These are phyloP conservation scores for Lolium multiflorum DNA, from an alignment of 176 grass and related monocot genomes.

Conservation along the genomic window DNA sequence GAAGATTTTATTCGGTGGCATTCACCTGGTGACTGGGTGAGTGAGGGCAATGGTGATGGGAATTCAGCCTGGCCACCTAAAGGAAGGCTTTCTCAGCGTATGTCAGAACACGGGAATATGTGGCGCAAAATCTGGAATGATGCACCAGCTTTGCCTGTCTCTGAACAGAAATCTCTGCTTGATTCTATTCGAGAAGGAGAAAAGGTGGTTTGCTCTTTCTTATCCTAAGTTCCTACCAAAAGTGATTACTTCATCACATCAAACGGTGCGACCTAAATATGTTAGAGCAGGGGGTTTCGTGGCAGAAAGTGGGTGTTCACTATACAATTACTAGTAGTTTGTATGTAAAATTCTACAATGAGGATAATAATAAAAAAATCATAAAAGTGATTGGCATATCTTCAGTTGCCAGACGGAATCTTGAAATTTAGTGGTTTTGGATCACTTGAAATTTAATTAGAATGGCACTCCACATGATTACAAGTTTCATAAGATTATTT, in stretches of 20 bases:
- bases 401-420: slow-evolving; percentile 8
- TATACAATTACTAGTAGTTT: neutral
- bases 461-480: neutral
- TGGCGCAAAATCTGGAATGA: slow-evolving; percentile 98
- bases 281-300: neutral
- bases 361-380: neutral
- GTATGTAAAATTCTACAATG: neutral
- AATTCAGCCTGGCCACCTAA: slow-evolving; percentile 76
- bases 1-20: slow-evolving; percentile 99
- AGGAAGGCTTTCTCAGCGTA: slow-evolving; percentile 87
- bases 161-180: slow-evolving; percentile 82
- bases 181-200: slow-evolving; percentile 94
- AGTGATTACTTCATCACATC: neutral
- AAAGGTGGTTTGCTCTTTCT: slow-evolving; percentile 64
- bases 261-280: no score
- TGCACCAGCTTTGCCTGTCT: slow-evolving; percentile 79
- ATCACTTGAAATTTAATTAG: slow-evolving; percentile 15
- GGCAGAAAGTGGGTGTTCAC: slow-evolving; percentile 4
- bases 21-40: slow-evolving; percentile 96
- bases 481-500: slow-evolving; percentile 4
- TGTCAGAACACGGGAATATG: slow-evolving; percentile 90
- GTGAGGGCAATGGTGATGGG: slow-evolving; percentile 52
- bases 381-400: slow-evolving; percentile 14
- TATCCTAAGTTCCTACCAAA: neutral
- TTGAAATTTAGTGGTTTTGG: neutral